These are phyloP conservation scores for Penicillium sp. DNA, from an alignment of 2,329 filamentous ascomycete genomes.

Conservation along the genomic window DNA sequence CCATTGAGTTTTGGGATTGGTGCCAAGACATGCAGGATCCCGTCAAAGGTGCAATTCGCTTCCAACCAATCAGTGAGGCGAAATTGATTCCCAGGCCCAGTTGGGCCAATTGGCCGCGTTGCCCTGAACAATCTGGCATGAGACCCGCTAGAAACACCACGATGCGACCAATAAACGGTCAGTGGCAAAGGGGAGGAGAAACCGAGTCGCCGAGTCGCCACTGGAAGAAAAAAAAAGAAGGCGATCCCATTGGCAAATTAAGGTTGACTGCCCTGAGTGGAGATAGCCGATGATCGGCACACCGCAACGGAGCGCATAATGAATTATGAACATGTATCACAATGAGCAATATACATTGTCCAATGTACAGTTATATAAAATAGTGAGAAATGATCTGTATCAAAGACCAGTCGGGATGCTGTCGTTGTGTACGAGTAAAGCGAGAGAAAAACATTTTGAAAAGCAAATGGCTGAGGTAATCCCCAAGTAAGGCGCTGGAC, in stretches of 20 bases:
- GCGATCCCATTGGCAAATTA: conserved; percentile 6
- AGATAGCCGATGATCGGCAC: conserved; percentile 9
- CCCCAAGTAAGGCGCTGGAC: background rate
- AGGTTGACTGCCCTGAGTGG: conserved; percentile 17
- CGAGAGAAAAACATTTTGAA: too few relatives aligned
- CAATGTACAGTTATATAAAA: background rate
- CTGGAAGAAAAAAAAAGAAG: conserved; percentile 1
- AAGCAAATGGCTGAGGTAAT: background rate
- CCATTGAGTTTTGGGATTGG: background rate
- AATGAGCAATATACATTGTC: background rate
- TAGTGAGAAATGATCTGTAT: too few relatives aligned
- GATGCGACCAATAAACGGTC: background rate
- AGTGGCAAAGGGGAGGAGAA: conserved; percentile 7
- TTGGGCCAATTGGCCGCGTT: background rate
- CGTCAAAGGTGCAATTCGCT: background rate
- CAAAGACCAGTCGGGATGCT: too few relatives aligned
- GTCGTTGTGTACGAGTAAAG: too few relatives aligned
- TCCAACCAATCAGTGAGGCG: conserved; percentile 1
- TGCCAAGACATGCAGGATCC: conserved; percentile 15
- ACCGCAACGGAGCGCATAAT: conserved; percentile 2
- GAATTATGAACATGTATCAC: background rate
- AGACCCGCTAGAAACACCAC: background rate
- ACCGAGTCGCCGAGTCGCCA: conserved; percentile 11
- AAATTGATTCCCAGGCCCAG: background rate
- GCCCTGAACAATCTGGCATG: background rate